Base-by-base conservation (phyloP, 2,329 filamentous ascomycete species). In the Sclerotinia spermophila region DNA sequence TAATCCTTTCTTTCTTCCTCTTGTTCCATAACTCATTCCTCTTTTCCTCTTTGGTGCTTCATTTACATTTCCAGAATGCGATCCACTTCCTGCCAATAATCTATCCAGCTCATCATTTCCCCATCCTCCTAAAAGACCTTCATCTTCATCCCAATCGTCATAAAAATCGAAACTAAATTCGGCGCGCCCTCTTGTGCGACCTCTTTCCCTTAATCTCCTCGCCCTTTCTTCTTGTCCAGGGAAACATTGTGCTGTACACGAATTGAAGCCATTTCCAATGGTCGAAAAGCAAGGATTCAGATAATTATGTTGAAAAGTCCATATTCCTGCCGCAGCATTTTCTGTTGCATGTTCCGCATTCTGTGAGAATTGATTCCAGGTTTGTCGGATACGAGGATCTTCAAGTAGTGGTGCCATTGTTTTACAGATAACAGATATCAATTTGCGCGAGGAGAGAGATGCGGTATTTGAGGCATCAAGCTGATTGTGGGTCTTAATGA, bases 141-240 rank as follows among this genome's bases (percentile, higher is more conserved):
- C 86, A 64, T 78, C 77, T 35, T 89, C 86, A 69, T 97, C 93
- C 95, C 95, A 98, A 81, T 97, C 95, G 81, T 97, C 95, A 82
- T 98, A 98, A 80, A 98, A 98, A 80, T 97, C 95, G 79, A 98
- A 98, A 77, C 88, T 94, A 77, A 92, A 88, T 81, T 97, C 94
- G 40, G 94, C 92, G 67, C 89, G 81, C 3, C 87, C 88, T 72
- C 82, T 81, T 35, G 83, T 82, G 13, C 86, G 83, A 30, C 86
- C 86, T 59, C 91, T 87, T 76, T 93, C 89, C 72, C 90, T 84
- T 60, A 84, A 82, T 70, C 92, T 88, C 42, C 92, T 89, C 64
- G 89, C 83, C 71, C 92, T 89, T 78, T 95, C 92, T 75, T 94
- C 91, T 69, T 88, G 87, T 77, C 88, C 89, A 68, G 92, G 91